phyloP scores from a whole-genome alignment of 345 rosid genomes.

The Euclidium syriacum region DNA sequence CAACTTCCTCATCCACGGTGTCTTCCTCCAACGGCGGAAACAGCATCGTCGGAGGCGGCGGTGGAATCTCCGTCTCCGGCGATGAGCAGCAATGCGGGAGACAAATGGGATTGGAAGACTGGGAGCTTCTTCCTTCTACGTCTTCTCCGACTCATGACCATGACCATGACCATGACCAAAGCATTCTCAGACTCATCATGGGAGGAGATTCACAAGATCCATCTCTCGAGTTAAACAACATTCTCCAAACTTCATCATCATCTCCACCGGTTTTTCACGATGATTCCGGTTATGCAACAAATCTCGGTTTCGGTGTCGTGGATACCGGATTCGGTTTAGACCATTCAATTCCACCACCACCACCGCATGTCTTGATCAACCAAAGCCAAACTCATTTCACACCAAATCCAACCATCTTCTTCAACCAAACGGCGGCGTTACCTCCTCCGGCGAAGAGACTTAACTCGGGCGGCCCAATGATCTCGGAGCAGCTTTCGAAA shows the following conservation, averaged over 20 bases:
- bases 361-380: conserved; percentile 46
- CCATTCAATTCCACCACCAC: conserved; percentile 29
- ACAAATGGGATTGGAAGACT: conserved; percentile 44
- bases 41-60: conserved; percentile 29
- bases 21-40: conserved; percentile 64
- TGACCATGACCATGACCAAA: conserved; percentile 47
- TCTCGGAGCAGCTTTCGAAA: conserved; percentile 60
- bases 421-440: conserved; percentile 29
- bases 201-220: conserved; percentile 67
- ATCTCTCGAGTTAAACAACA: conserved; percentile 49
- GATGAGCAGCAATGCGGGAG: conserved; percentile 61
- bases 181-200: conserved; percentile 66
- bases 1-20: conserved; percentile 68
- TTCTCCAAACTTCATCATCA: conserved; percentile 40
- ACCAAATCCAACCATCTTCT: conserved; percentile 46
- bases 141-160: conserved; percentile 42
- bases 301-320: conserved; percentile 49
- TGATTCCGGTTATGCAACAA: conserved; percentile 35
- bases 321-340: conserved; percentile 60
- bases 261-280: conserved; percentile 2
- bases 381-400: conserved; percentile 46
- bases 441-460: conserved; percentile 45
- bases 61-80: conserved; percentile 22
- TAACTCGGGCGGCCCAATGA: conserved; percentile 32
- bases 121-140: conserved; percentile 56